These are phyloP conservation scores for Delonix regia DNA, from an alignment of 306 rosid species.

Conservation along the genomic window DNA sequence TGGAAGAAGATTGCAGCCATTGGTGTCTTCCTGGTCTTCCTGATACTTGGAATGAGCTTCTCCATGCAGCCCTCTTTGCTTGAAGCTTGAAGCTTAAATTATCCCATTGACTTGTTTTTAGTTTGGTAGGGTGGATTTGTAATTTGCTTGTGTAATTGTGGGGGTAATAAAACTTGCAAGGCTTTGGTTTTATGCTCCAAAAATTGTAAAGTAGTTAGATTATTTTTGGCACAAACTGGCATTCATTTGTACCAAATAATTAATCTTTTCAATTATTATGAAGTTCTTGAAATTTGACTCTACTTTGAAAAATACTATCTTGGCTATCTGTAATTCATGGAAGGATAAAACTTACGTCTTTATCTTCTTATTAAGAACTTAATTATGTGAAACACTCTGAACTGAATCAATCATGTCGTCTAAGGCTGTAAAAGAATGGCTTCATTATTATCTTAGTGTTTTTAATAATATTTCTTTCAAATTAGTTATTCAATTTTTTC, in stretches of 20 bases:
- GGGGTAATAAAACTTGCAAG: not conserved
- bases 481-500: too few relatives aligned
- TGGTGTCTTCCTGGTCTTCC: conserved; percentile 99
- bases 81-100: conserved; percentile 7
- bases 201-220: not conserved
- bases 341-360: too few relatives aligned
- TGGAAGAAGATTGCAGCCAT: conserved; percentile 81
- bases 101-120: not conserved
- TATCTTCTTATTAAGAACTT: too few relatives aligned
- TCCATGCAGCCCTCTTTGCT: conserved; percentile 62
- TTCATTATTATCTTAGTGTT: too few relatives aligned
- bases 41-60: conserved; percentile 91
- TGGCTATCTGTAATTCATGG: too few relatives aligned
- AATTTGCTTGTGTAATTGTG: not conserved
- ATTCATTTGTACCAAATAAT: conserved; percentile 12
- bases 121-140: not conserved
- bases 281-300: not conserved
- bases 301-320: not conserved
- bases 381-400: too few relatives aligned
- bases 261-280: not conserved
- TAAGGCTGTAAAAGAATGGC: too few relatives aligned
- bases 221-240: conserved; percentile 17
- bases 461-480: too few relatives aligned
- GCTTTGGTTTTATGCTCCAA: not conserved
- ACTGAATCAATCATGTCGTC: too few relatives aligned